Conservation (phyloP, 129 eudicot species). For the Lactuca saligna region DNA sequence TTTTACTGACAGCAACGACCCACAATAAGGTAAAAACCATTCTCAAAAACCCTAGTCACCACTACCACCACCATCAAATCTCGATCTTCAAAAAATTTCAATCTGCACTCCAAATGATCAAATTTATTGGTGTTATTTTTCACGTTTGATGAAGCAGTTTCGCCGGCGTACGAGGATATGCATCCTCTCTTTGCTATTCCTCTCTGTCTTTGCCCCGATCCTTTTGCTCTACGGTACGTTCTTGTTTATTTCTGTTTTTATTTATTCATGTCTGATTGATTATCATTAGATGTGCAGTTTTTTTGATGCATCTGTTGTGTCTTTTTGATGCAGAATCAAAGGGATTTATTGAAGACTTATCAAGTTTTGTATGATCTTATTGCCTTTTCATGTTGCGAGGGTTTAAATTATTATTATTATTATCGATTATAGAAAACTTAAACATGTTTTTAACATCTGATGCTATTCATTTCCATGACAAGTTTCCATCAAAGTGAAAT, state of each 20-base stretch:
- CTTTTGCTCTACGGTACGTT: constrained; percentile 49
- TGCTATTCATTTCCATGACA: not conserved
- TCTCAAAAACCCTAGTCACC: constrained; percentile 44
- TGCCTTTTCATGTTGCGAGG: constrained; percentile 17
- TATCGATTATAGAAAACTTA: not conserved
- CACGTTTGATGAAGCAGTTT: constrained; percentile 60
- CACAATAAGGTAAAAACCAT: not conserved
- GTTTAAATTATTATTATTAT: not conserved
- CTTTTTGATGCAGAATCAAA: constrained; percentile 44
- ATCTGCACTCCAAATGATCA: constrained; percentile 19
- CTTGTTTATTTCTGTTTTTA: not conserved
- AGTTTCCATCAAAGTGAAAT: constrained; percentile 11
- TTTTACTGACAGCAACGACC: constrained; percentile 20
- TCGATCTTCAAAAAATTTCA: constrained; percentile 10
- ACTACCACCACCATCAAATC: not conserved
- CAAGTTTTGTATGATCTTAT: constrained; percentile 56
- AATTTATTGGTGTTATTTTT: not conserved
- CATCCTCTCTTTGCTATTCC: constrained; percentile 78
- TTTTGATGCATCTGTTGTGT: not conserved
- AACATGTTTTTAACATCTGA: not conserved
- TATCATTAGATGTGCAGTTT: not conserved
- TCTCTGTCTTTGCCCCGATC: constrained; percentile 68
- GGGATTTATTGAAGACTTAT: constrained; percentile 61
- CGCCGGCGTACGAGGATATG: constrained; percentile 70
- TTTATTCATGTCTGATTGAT: constrained; percentile 8